Conservation (phyloP, 1,284 basidiomycete genomes). For the Takashimella tepidaria region DNA sequence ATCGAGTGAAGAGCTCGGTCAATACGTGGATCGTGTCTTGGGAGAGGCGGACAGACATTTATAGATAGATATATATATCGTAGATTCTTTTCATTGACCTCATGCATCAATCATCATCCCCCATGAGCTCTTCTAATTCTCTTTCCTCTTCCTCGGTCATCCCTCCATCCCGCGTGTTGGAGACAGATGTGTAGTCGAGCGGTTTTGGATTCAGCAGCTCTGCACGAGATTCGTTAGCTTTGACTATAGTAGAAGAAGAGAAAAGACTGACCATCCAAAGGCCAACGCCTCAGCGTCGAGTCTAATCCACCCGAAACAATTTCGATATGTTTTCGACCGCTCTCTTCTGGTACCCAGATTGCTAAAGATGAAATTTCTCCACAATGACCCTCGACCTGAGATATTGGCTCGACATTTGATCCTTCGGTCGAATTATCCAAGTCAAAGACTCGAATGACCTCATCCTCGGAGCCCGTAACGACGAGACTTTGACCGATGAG, state of each 20-base stretch:
- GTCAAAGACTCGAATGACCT: conserved; percentile 63
- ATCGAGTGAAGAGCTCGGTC: conserved; percentile 14
- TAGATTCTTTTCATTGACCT: too few species aligned
- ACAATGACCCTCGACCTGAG: conserved; percentile 73
- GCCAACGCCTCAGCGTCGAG: conserved; percentile 77
- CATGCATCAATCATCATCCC: conserved; percentile 46
- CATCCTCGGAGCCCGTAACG: conserved; percentile 69
- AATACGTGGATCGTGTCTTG: conserved; percentile 28
- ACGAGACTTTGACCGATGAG: conserved; percentile 58
- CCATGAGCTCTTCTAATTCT: conserved; percentile 74
- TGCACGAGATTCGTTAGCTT: conserved; percentile 5
- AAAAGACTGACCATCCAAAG: conserved; percentile 56
- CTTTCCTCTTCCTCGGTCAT: conserved; percentile 47
- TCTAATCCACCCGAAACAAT: conserved; percentile 73
- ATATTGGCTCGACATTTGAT: conserved; percentile 46
- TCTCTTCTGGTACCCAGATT: conserved; percentile 60
- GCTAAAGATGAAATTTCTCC: conserved; percentile 72
- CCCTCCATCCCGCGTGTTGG: conserved; percentile 12
- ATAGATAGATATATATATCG: background rate
- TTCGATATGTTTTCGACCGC: conserved; percentile 53
- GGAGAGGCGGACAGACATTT: background rate
- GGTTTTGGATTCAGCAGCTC: conserved; percentile 36
- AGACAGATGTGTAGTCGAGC: conserved; percentile 23
- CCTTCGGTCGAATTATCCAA: conserved; percentile 41
- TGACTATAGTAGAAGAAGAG: background rate